These are phyloP conservation scores for Diatrype stigma DNA, from an alignment of 2,329 filamentous ascomycete species.

Conservation along the genomic window DNA sequence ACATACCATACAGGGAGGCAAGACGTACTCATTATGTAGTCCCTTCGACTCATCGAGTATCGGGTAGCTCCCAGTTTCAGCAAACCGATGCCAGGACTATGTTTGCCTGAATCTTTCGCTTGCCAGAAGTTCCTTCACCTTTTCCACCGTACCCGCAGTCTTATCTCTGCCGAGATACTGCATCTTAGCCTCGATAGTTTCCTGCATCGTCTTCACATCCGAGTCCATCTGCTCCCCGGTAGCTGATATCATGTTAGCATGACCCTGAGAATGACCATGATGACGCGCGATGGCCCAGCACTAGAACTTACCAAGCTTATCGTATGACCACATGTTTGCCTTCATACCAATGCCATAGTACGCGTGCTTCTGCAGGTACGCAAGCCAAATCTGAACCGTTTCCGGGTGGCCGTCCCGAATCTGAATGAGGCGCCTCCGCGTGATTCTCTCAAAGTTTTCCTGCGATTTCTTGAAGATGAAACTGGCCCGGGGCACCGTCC, in stretches of 20 bases:
- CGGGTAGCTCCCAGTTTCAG: too few relatives aligned
- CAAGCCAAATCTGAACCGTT: constrained; percentile 85
- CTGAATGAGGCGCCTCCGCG: constrained; percentile 79
- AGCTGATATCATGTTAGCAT: constrained; percentile 32
- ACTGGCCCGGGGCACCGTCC: constrained; percentile 84
- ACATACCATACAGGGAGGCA: background rate
- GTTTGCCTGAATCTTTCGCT: constrained; percentile 42
- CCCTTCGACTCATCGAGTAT: too few relatives aligned
- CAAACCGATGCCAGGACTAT: constrained; percentile 2
- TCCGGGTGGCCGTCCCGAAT: constrained; percentile 90
- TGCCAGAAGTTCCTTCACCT: constrained; percentile 54
- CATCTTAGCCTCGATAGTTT: constrained; percentile 48
- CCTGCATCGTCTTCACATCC: constrained; percentile 28
- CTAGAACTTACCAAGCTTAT: constrained; percentile 56
- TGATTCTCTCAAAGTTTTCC: constrained; percentile 95
- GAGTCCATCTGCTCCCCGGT: constrained; percentile 48
- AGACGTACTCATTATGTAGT: background rate
- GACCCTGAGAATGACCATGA: background rate
- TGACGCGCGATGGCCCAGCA: background rate
- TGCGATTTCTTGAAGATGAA: constrained; percentile 98
- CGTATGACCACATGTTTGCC: constrained; percentile 92
- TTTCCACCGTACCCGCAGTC: constrained; percentile 45
- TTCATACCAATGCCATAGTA: constrained; percentile 99
- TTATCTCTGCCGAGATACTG: constrained; percentile 51
- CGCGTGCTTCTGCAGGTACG: constrained; percentile 85